Conservation (phyloP, 345 rosid genomes). For the Rhodamnia argentea region DNA sequence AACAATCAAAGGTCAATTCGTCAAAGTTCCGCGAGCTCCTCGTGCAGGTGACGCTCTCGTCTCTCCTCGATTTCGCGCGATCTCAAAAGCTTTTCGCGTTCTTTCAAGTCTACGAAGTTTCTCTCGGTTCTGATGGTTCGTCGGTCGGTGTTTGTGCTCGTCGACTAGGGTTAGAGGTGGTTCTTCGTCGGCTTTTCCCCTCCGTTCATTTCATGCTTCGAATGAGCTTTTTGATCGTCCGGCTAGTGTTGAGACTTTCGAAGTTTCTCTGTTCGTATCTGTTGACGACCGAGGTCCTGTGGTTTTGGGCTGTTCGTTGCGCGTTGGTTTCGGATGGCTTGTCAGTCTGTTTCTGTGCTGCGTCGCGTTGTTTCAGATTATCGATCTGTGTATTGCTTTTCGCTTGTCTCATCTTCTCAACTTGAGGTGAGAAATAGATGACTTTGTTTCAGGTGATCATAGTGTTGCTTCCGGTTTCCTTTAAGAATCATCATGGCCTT, state of each 20-base stretch:
- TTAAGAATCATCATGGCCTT: not conserved
- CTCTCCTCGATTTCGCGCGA: not conserved
- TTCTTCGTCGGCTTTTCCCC: not conserved
- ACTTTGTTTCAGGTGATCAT: not conserved
- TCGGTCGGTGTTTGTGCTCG: not conserved
- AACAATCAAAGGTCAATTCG: not conserved
- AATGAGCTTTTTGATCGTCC: not conserved
- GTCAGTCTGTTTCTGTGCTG: not conserved
- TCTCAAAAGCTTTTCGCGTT: not conserved
- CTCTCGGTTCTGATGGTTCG: not conserved
- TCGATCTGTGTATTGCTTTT: not conserved
- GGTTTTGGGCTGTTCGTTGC: not conserved
- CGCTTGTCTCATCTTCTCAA: not conserved
- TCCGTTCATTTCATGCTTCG: not conserved
- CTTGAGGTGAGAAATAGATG: not conserved
- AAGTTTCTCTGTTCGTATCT: not conserved
- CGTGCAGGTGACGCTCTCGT: not conserved
- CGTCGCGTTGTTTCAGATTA: not conserved
- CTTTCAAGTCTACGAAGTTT: not conserved
- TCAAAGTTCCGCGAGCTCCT: not conserved
- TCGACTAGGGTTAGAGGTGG: not conserved
- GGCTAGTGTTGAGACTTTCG: not conserved
- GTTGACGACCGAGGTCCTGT: not conserved
- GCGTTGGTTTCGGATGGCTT: not conserved
- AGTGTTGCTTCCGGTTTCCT: not conserved